A percentile compares a stretch with the other conserved stretches of the same genome.
Evolutionary conservation across 495 filamentous ascomycete genomes (phyloP).

Genomic region (Aspergillus cristatus): DNA sequence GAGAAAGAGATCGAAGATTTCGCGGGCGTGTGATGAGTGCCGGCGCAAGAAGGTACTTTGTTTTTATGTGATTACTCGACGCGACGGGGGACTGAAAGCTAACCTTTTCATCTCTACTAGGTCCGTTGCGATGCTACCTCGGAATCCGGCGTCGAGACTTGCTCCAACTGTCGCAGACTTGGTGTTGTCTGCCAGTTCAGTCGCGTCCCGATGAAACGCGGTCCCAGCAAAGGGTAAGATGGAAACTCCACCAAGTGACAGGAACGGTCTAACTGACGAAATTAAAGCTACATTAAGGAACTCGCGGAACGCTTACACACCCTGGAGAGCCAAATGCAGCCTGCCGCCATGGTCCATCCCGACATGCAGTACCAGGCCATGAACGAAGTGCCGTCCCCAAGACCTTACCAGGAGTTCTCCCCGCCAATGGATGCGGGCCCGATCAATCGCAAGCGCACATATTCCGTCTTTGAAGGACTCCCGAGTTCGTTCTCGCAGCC

Average conservation of each 20-base stretch:
- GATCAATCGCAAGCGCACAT: slow-evolving; percentile 45
- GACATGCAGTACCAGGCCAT: slow-evolving; percentile 38
- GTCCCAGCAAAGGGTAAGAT: slow-evolving; percentile 84
- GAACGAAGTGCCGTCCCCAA: slow-evolving; percentile 37
- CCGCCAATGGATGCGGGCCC: slow-evolving; percentile 33
- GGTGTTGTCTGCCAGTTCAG: slow-evolving; percentile 77
- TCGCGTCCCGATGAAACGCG: slow-evolving; percentile 87
- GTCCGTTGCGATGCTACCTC: slow-evolving; percentile 86
- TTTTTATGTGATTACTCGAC: slow-evolving; percentile 4
- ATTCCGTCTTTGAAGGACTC: slow-evolving; percentile 46
- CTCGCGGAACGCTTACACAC: slow-evolving; percentile 79
- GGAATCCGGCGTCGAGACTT: slow-evolving; percentile 69
- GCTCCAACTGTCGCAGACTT: slow-evolving; percentile 77
- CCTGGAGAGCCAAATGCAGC: slow-evolving; percentile 62
- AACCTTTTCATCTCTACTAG: slow-evolving; percentile 27
- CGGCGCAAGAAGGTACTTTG: slow-evolving; percentile 72
- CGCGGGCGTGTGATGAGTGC: slow-evolving; percentile 90
- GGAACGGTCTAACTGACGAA: slow-evolving; percentile 15
- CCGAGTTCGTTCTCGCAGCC: slow-evolving; percentile 38
- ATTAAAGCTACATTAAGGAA: slow-evolving; percentile 82
- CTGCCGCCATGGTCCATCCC: slow-evolving; percentile 33
- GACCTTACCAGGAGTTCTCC: slow-evolving; percentile 40
- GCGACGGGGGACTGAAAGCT: slow-evolving; percentile 9
- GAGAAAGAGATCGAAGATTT: slow-evolving; percentile 83
- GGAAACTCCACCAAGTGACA: slow-evolving; percentile 2